Conservation (phyloP, 1,284 basidiomycete species). For the Cryptococcus wingfieldii region DNA sequence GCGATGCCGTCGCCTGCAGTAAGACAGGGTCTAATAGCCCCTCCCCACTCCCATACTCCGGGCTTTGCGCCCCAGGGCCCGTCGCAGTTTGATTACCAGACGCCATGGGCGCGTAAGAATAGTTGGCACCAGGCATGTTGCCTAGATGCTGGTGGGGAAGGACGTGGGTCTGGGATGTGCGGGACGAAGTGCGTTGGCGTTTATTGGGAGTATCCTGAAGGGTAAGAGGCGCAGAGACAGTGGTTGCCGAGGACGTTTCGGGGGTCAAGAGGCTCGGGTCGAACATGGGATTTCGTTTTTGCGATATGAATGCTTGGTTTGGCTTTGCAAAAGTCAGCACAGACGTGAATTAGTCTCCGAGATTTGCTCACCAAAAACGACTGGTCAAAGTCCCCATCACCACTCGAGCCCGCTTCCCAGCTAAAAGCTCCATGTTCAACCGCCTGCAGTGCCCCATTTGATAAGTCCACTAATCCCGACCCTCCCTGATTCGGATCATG, state of each 20-base stretch:
- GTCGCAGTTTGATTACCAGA: no score
- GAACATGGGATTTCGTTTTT: constrained; percentile 18
- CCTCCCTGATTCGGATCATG: constrained; percentile 1
- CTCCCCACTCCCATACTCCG: no score
- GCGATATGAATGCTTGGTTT: constrained; percentile 10
- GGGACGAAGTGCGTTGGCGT: constrained; percentile 7
- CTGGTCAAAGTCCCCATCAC: constrained; percentile 24
- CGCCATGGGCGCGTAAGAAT: no score
- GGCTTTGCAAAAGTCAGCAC: background rate
- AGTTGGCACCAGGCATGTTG: no score
- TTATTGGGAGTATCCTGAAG: constrained; percentile 15
- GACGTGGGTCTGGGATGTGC: background rate
- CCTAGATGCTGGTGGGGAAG: no score
- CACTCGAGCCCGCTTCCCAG: constrained; percentile 12
- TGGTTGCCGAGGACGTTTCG: background rate
- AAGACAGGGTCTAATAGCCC: no score
- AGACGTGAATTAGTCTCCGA: background rate
- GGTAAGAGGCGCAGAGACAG: constrained; percentile 13
- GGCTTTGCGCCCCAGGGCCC: no score
- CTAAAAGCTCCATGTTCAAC: constrained; percentile 11
- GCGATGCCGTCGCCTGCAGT: no score
- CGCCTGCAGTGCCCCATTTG: background rate
- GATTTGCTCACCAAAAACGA: constrained; percentile 25
- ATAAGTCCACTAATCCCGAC: constrained; percentile 3
- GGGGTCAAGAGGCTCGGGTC: constrained; percentile 12